Conservation (phyloP, 1,284 basidiomycete species). For the Amylostereum chailletii region DNA sequence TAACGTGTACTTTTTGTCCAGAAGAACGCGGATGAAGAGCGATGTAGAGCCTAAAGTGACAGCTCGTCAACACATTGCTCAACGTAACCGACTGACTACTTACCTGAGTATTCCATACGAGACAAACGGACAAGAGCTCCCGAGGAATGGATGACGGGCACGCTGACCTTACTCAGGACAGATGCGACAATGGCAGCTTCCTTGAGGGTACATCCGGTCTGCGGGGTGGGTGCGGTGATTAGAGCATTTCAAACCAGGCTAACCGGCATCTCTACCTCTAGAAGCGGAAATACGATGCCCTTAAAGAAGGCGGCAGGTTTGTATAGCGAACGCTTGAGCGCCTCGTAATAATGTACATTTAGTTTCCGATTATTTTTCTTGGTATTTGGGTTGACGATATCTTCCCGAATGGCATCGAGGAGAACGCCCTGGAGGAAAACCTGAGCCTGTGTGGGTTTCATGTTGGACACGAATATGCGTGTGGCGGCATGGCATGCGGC, state of each 20-base stretch:
- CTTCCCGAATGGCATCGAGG: conserved; percentile 84
- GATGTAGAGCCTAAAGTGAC: conserved; percentile 73
- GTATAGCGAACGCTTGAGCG: conserved; percentile 86
- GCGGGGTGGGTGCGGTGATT: conserved; percentile 5
- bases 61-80: background rate
- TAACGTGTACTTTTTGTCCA: conserved; percentile 98
- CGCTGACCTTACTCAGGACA: conserved; percentile 84
- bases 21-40: conserved; percentile 91
- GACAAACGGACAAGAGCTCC: conserved; percentile 91
- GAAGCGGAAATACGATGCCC: conserved; percentile 92
- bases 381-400: conserved; percentile 57
- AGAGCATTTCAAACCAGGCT: background rate
- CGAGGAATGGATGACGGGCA: conserved; percentile 94
- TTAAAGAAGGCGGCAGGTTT: conserved; percentile 99
- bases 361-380: conserved; percentile 74
- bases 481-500: conserved; percentile 94
- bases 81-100: conserved; percentile 2
- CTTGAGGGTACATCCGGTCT: conserved; percentile 82
- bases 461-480: conserved; percentile 91
- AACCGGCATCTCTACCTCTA: conserved; percentile 56
- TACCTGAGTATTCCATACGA: conserved; percentile 93
- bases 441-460: conserved; percentile 95
- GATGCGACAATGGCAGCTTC: conserved; percentile 95
- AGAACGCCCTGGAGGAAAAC: conserved; percentile 91
- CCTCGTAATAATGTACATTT: conserved; percentile 91